phyloP scores from a whole-genome alignment of 2,329 filamentous ascomycete species.

The Curvularia spicifera region DNA sequence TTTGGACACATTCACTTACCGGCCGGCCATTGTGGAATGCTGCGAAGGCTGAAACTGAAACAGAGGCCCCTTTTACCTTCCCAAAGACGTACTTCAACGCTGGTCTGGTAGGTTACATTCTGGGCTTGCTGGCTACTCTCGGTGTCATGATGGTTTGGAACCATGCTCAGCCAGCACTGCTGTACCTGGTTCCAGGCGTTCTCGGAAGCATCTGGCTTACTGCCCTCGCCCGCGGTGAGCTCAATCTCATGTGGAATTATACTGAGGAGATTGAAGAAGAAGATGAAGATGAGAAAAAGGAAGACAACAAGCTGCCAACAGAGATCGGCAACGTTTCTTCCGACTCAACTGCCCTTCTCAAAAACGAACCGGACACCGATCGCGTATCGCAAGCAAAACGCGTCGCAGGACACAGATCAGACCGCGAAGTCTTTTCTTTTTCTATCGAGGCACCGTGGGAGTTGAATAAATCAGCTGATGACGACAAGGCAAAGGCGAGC shows the following conservation, averaged over 20 bases:
- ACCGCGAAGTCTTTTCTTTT: conserved; percentile 46
- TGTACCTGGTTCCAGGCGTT: conserved; percentile 91
- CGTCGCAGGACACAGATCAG: conserved; percentile 22
- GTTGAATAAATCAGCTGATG: conserved; percentile 21
- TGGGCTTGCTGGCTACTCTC: conserved; percentile 79
- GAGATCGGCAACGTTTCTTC: conserved; percentile 23
- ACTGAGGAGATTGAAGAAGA: conserved; percentile 66
- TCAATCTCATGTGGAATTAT: conserved; percentile 79
- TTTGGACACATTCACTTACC: conserved; percentile 68
- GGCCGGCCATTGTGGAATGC: conserved; percentile 36
- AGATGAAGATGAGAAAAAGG: conserved; percentile 22
- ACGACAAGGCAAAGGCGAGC: neutral
- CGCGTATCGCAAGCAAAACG: conserved; percentile 18
- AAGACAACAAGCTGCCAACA: conserved; percentile 10
- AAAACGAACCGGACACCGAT: conserved; percentile 21
- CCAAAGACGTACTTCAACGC: conserved; percentile 86
- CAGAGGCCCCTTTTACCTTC: conserved; percentile 60
- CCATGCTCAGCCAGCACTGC: conserved; percentile 85
- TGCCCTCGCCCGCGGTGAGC: conserved; percentile 72
- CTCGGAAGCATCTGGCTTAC: conserved; percentile 77
- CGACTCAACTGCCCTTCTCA: neutral
- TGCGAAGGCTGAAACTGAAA: conserved; percentile 7
- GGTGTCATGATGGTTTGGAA: conserved; percentile 77
- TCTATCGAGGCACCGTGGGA: conserved; percentile 45
- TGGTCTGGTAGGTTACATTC: conserved; percentile 74